phyloP scores from a whole-genome alignment of 1,284 basidiomycete genomes.

The Tetrapyrgos nigripes region DNA sequence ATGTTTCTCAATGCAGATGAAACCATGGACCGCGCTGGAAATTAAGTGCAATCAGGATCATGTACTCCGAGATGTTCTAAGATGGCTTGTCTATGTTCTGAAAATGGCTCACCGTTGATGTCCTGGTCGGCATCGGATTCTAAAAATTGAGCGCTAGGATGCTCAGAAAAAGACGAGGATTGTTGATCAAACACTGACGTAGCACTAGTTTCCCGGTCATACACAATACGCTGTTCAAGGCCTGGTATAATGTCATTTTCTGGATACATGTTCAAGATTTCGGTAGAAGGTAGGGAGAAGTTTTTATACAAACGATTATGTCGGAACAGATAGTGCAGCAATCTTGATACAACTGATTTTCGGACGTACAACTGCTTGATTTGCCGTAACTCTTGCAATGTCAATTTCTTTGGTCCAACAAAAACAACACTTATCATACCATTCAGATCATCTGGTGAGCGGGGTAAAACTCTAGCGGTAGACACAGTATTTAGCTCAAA shows the following conservation, averaged over 20 bases:
- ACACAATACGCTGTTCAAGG: slow-evolving; percentile 18
- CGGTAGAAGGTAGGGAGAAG: slow-evolving; percentile 13
- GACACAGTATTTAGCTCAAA: slow-evolving; percentile 27
- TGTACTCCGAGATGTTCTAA: neutral
- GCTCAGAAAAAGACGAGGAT: slow-evolving; percentile 18
- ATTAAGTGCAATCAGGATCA: neutral
- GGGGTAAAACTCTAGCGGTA: slow-evolving; percentile 27
- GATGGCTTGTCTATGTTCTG: neutral
- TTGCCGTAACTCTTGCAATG: slow-evolving; percentile 6
- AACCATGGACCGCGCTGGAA: neutral
- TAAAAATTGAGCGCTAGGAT: slow-evolving; percentile 15
- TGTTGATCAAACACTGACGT: slow-evolving; percentile 25
- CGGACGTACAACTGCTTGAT: slow-evolving; percentile 16
- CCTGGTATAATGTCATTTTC: slow-evolving; percentile 22
- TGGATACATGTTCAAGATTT: slow-evolving; percentile 20
- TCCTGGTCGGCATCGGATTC: neutral
- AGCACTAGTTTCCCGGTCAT: slow-evolving; percentile 13
- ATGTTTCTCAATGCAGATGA: slow-evolving; percentile 30
- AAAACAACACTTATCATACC: slow-evolving; percentile 30
- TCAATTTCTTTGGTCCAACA: slow-evolving; percentile 24
- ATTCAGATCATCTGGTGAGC: slow-evolving; percentile 26
- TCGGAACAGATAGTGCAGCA: neutral
- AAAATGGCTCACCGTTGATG: neutral
- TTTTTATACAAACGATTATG: neutral
- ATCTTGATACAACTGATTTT: neutral